These are phyloP conservation scores for Botrytis aclada DNA, from an alignment of 2,329 filamentous ascomycete species.

Conservation along the genomic window DNA sequence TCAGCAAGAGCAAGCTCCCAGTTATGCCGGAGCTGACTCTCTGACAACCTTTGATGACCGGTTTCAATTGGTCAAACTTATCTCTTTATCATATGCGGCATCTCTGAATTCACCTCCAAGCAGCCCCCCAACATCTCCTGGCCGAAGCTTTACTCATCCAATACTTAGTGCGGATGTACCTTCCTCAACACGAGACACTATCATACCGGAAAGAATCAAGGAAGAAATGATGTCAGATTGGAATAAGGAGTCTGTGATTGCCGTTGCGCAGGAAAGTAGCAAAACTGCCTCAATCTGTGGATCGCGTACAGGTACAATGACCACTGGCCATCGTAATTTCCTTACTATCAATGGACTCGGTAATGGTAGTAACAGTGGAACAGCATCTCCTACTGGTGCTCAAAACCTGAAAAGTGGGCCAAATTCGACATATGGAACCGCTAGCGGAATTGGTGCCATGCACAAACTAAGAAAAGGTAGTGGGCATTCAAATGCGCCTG, in stretches of 20 bases:
- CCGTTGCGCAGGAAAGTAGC: conserved; percentile 64
- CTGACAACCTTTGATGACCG: conserved; percentile 75
- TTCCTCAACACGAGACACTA: conserved; percentile 43
- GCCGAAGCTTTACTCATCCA: conserved; percentile 60
- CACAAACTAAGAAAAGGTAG: conserved; percentile 53
- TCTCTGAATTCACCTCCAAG: conserved; percentile 60
- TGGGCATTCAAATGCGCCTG: conserved; percentile 46
- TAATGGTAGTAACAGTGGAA: conserved; percentile 41
- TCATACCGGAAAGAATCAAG: conserved; percentile 63
- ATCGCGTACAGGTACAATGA: conserved; percentile 62
- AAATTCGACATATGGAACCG: conserved; percentile 35
- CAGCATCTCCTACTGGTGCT: conserved; percentile 46
- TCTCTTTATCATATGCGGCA: conserved; percentile 68
- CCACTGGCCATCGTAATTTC: conserved; percentile 46
- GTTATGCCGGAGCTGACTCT: conserved; percentile 59
- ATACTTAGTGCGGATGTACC: conserved; percentile 52
- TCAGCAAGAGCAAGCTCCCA: conserved; percentile 44
- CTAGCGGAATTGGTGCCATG: conserved; percentile 39
- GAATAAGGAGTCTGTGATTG: conserved; percentile 72
- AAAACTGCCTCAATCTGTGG: conserved; percentile 74
- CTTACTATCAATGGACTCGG: conserved; percentile 56
- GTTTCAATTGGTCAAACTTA: conserved; percentile 66
- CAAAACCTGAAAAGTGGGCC: conserved; percentile 30
- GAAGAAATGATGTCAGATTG: conserved; percentile 78
- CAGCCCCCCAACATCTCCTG: conserved; percentile 69